These are phyloP conservation scores for Neurospora hispaniola DNA, from an alignment of 495 filamentous ascomycete genomes.

Conservation along the genomic window DNA sequence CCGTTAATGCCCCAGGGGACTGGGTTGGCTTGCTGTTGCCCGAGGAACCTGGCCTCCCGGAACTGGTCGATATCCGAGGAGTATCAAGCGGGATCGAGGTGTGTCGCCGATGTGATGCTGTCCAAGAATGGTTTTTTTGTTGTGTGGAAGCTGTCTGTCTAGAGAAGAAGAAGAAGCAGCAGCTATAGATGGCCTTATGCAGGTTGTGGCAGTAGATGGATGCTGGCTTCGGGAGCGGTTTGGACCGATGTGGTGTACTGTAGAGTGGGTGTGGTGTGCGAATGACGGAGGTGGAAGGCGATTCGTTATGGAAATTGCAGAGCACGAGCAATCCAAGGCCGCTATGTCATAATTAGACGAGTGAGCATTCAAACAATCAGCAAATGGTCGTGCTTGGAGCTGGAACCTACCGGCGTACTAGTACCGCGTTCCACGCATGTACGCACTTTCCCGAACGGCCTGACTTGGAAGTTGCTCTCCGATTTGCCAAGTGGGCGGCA, in stretches of 20 bases:
- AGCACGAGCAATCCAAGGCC: neutral
- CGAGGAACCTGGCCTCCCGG: neutral
- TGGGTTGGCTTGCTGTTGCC: neutral
- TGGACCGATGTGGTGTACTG: neutral
- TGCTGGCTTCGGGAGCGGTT: neutral
- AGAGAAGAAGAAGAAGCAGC: neutral
- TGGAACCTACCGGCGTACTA: neutral
- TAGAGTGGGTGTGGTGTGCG: neutral
- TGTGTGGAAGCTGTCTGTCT: neutral
- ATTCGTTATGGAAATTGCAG: neutral
- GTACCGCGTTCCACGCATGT: neutral
- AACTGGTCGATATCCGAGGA: neutral
- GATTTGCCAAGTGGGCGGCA: neutral
- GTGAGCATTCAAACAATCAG: neutral
- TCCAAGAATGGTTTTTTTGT: neutral
- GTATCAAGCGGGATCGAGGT: neutral
- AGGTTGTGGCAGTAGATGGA: neutral
- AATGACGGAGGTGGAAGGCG: neutral
- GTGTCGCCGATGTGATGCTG: neutral
- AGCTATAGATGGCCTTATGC: neutral
- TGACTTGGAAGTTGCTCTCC: neutral
- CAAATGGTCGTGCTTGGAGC: neutral
- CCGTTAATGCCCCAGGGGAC: neutral
- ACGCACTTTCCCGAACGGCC: neutral
- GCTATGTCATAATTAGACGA: neutral